Evolutionary conservation across 306 rosid species (phyloP).

Genomic region (Corylus americana): DNA sequence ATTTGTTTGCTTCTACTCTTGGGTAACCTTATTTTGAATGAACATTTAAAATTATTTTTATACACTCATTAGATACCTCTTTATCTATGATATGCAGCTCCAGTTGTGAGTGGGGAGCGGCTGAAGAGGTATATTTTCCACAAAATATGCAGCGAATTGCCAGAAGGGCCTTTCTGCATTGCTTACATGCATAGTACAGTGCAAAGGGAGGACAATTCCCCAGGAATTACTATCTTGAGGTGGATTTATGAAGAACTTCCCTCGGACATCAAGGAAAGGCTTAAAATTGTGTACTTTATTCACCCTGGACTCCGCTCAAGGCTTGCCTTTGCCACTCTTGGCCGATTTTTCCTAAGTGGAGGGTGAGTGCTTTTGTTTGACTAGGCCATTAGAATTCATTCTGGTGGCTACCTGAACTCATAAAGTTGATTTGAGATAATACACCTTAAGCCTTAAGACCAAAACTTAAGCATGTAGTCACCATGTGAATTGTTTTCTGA

Average conservation of each 20-base stretch:
- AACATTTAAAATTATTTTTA: conserved; percentile 7
- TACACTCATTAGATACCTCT: conserved; percentile 15
- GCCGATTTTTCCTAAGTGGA: conserved; percentile 82
- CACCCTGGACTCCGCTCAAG: conserved; percentile 95
- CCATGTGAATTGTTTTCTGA: not conserved
- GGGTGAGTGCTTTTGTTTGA: conserved; percentile 54
- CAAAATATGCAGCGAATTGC: conserved; percentile 68
- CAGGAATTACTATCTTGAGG: conserved; percentile 89
- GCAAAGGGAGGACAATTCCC: conserved; percentile 89
- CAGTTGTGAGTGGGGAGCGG: conserved; percentile 72
- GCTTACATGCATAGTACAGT: conserved; percentile 82
- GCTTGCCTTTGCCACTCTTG: conserved; percentile 80
- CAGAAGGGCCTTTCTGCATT: conserved; percentile 76
- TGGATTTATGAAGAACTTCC: conserved; percentile 97
- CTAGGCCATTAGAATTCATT: not conserved
- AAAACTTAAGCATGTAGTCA: not conserved
- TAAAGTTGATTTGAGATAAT: not conserved
- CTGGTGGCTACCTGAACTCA: not conserved
- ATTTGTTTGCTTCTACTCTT: not conserved
- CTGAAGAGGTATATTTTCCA: conserved; percentile 74
- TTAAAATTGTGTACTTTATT: conserved; percentile 73
- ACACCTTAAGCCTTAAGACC: not conserved
- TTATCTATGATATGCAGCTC: conserved; percentile 57
- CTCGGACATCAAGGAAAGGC: conserved; percentile 69
- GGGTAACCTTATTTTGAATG: conserved; percentile 2